Percentiles rank a stretch among this genome's conserved stretches.
phyloP scores from a whole-genome alignment of 805 yeast species.

The Yarrowia osloensis region DNA sequence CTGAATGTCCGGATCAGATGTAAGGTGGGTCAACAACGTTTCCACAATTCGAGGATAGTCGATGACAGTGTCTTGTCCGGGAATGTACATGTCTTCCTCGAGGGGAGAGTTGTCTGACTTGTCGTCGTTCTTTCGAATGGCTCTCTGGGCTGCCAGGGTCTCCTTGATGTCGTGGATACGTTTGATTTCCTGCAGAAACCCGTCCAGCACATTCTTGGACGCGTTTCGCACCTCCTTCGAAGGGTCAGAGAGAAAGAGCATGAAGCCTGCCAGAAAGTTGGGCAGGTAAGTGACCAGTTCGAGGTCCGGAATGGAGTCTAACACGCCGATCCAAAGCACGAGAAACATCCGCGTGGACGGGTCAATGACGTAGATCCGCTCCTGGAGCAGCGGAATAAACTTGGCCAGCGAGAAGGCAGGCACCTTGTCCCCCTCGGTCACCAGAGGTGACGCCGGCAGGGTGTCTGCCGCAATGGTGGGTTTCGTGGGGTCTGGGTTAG shows the following conservation, averaged over 20 bases:
- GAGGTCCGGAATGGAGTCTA: conserved; percentile 89
- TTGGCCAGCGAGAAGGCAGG: conserved; percentile 80
- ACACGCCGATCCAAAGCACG: conserved; percentile 90
- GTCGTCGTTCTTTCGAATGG: conserved; percentile 34
- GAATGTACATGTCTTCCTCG: conserved; percentile 60
- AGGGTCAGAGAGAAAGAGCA: conserved; percentile 76
- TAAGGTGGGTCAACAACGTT: conserved; percentile 75
- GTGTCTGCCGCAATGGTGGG: conserved; percentile 40
- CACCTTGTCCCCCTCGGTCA: conserved; percentile 47
- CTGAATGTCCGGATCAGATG: conserved; percentile 74
- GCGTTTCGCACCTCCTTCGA: conserved; percentile 85
- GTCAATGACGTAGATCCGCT: conserved; percentile 87
- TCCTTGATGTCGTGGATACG: conserved; percentile 69
- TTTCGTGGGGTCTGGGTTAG: conserved; percentile 37
- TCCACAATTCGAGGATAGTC: conserved; percentile 80
- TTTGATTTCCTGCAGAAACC: conserved; percentile 76
- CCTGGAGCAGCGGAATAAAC: conserved; percentile 88
- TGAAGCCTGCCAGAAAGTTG: conserved; percentile 80
- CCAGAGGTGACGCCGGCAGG: conserved; percentile 33
- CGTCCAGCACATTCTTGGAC: conserved; percentile 74
- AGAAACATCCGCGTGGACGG: conserved; percentile 90
- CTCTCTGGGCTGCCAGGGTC: conserved; percentile 37
- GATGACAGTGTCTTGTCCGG: conserved; percentile 79
- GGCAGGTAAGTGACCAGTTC: conserved; percentile 87
- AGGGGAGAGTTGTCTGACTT: conserved; percentile 39